Percentiles rank a stretch among this genome's conserved stretches.
Evolutionary conservation across 441 rosid genomes (phyloP).

Genomic region (Metrosideros polymorpha): DNA sequence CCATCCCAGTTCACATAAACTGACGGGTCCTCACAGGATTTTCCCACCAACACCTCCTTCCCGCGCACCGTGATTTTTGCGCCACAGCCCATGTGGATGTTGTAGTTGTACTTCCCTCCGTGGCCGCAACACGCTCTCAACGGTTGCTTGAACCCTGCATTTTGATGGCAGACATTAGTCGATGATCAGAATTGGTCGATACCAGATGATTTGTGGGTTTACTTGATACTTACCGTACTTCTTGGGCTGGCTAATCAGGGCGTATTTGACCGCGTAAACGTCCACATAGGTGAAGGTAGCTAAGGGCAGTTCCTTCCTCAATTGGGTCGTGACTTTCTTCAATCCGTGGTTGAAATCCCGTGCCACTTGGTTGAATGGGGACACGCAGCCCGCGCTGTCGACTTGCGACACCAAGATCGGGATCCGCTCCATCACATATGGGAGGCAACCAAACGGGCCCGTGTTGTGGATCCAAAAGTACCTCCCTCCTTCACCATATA

Average conservation of each 20-base stretch:
- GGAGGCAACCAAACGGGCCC: constrained; percentile 66
- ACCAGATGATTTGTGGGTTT: not conserved
- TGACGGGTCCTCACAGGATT: constrained; percentile 60
- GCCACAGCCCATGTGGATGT: constrained; percentile 48
- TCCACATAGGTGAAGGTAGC: constrained; percentile 42
- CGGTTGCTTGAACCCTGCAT: constrained; percentile 43
- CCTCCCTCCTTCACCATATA: constrained; percentile 48
- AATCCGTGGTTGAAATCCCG: constrained; percentile 25
- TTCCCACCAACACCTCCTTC: constrained; percentile 35
- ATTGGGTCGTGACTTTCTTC: constrained; percentile 13
- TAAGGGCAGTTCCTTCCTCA: constrained; percentile 28
- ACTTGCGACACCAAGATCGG: constrained; percentile 26
- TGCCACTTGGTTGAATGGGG: constrained; percentile 47
- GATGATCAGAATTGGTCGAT: not conserved
- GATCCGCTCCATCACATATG: constrained; percentile 38
- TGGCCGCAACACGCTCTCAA: constrained; percentile 73
- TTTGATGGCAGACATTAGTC: not conserved
- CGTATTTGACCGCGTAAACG: constrained; percentile 35
- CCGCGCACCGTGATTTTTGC: constrained; percentile 27
- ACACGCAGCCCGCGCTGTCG: constrained; percentile 48
- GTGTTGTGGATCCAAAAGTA: constrained; percentile 78
- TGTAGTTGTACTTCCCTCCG: constrained; percentile 82
- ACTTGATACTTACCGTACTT: not conserved
- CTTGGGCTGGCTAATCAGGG: constrained; percentile 14
- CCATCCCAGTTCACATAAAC: constrained; percentile 66